Evolutionary conservation across 2,329 filamentous ascomycete species (phyloP).

Genomic region (Coleophoma crateriformis): DNA sequence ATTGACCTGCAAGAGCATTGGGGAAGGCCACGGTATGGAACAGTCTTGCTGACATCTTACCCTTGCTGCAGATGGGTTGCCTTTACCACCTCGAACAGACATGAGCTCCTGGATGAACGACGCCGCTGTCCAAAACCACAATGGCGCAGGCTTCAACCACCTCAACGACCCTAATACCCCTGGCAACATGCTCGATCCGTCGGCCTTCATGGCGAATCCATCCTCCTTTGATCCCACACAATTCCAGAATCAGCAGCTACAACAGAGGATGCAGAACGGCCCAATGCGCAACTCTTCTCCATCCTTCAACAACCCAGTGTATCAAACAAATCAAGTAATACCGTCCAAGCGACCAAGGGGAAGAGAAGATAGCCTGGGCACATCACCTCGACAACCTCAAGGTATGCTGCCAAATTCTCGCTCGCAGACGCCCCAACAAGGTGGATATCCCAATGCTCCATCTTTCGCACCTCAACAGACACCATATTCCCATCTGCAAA

Average conservation of each 20-base stretch:
- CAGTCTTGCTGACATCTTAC: constrained; percentile 22
- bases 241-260: constrained; percentile 42
- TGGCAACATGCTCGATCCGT: constrained; percentile 59
- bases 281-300: constrained; percentile 78
- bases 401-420: constrained; percentile 75
- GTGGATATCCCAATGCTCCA: constrained; percentile 46
- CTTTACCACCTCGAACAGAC: constrained; percentile 39
- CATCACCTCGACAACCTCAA: constrained; percentile 72
- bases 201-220: constrained; percentile 55
- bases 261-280: constrained; percentile 70
- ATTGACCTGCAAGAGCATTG: constrained; percentile 12
- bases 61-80: constrained; percentile 26
- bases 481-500: constrained; percentile 77
- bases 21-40: constrained; percentile 13
- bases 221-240: constrained; percentile 52
- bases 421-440: constrained; percentile 86
- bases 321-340: constrained; percentile 80
- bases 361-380: constrained; percentile 76
- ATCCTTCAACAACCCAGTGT: constrained; percentile 70
- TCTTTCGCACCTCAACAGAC: constrained; percentile 48
- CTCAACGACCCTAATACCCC: constrained; percentile 51
- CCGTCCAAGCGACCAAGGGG: constrained; percentile 84
- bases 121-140: constrained; percentile 60
- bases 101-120: constrained; percentile 73
- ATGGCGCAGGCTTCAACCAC: constrained; percentile 63